Percentiles rank a stretch among this genome's conserved stretches.
Evolutionary conservation across 257 asterid genomes (phyloP).

Genomic region (Ligustrum vulgare): DNA sequence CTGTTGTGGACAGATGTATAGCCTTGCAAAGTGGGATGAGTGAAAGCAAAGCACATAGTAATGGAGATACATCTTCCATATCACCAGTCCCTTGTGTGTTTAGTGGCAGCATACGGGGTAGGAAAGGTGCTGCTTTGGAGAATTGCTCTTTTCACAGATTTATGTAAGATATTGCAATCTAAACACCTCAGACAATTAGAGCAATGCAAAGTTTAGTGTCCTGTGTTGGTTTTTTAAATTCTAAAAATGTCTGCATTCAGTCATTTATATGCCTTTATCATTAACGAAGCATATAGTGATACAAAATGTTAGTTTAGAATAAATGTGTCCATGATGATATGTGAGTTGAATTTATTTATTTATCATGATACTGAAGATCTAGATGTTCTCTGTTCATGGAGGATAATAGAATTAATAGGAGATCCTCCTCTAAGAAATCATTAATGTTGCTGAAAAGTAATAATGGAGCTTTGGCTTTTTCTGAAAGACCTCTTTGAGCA

Average conservation of each 20-base stretch:
- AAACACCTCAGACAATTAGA: not conserved
- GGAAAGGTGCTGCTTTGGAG: no score
- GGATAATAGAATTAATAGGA: no score
- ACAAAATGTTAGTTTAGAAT: constrained; percentile 8
- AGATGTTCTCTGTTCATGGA: not conserved
- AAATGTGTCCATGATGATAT: not conserved
- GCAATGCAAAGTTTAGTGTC: not conserved
- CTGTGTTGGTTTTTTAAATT: not conserved
- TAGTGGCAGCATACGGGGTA: no score
- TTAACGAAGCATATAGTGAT: constrained; percentile 7
- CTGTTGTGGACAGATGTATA: no score
- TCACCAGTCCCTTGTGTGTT: no score
- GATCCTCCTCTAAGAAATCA: not conserved
- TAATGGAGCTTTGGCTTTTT: not conserved
- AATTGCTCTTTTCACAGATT: not conserved
- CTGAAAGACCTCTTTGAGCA: not conserved
- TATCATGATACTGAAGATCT: not conserved
- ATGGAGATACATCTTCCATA: no score
- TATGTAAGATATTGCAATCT: not conserved
- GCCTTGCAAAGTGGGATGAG: no score
- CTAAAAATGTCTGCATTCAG: constrained; percentile 4
- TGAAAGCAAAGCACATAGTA: no score
- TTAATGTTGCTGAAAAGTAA: not conserved
- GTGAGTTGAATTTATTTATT: not conserved
- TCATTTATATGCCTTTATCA: not conserved